phyloP scores from a whole-genome alignment of 1,139 yeast species.

The Yamadazyma aaseri region DNA sequence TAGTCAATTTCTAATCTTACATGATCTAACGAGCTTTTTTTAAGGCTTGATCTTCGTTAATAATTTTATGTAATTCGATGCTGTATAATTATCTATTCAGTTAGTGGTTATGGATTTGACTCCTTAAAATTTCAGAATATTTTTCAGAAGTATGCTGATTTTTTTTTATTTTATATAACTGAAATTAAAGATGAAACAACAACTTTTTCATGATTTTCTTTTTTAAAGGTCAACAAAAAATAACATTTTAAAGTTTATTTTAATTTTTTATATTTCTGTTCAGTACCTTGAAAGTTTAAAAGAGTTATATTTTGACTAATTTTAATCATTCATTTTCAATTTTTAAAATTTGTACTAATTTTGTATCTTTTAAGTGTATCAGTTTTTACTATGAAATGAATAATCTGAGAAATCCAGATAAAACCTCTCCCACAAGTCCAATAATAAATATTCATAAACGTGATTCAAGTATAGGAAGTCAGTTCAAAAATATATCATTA shows the following conservation, averaged over 20 bases:
- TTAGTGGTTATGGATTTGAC: too few species aligned
- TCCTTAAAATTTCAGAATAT: not conserved
- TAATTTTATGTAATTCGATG: too few species aligned
- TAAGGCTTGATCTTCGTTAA: too few species aligned
- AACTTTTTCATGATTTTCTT: conserved; percentile 3
- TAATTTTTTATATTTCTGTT: not conserved
- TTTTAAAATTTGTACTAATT: not conserved
- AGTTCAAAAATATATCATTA: not conserved
- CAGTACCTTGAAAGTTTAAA: not conserved
- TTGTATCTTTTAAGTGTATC: not conserved
- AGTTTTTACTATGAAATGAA: conserved; percentile 7
- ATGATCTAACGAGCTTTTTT: not conserved
- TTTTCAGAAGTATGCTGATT: too few species aligned
- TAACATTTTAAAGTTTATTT: not conserved
- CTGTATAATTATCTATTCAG: too few species aligned
- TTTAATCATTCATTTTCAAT: conserved; percentile 1
- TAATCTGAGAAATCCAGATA: conserved; percentile 3
- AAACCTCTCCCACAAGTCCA: conserved; percentile 8
- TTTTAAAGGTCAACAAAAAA: conserved; percentile 2
- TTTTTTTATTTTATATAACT: not conserved
- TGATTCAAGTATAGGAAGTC: not conserved
- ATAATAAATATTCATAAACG: conserved; percentile 6
- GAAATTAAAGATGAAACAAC: conserved; percentile 6
- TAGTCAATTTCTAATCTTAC: not conserved
- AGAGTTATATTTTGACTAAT: not conserved